phyloP scores from a whole-genome alignment of 116 monocot species.

The Papilionanthe hybrid region DNA sequence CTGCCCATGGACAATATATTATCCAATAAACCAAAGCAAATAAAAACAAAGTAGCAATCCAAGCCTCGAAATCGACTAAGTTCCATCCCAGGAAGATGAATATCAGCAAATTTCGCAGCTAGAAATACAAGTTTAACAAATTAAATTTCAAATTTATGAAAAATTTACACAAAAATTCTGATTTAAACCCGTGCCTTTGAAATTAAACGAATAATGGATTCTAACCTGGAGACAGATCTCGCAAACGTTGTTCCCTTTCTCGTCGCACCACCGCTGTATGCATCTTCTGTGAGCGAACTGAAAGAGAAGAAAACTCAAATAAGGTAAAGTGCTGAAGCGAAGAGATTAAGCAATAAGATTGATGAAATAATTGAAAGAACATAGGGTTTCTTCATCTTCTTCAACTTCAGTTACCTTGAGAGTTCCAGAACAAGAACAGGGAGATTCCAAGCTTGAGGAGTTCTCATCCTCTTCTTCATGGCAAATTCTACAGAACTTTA shows the following conservation, averaged over 20 bases:
- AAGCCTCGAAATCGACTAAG: neutral
- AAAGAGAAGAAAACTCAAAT: conserved; percentile 4
- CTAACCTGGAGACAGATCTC: conserved; percentile 90
- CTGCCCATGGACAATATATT: neutral
- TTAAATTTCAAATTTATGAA: neutral
- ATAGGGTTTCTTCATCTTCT: neutral
- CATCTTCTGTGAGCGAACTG: conserved; percentile 94
- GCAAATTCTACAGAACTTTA: conserved; percentile 53
- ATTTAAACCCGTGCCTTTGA: too few relatives aligned
- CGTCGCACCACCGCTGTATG: conserved; percentile 93
- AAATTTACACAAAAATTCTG: neutral
- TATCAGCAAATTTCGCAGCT: neutral
- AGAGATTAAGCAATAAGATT: too few relatives aligned
- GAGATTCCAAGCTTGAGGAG: conserved; percentile 49
- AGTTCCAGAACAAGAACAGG: conserved; percentile 65
- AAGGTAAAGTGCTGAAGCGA: too few relatives aligned
- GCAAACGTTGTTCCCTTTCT: conserved; percentile 84
- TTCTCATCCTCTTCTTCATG: conserved; percentile 56
- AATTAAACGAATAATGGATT: too few relatives aligned
- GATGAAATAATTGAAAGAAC: neutral
- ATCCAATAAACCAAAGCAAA: neutral
- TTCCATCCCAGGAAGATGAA: neutral
- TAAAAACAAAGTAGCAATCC: neutral
- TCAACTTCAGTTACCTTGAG: conserved; percentile 42
- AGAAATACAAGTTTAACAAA: neutral